These are phyloP conservation scores for Suillus ampliporus DNA, from an alignment of 768 basidiomycete species.

Conservation along the genomic window DNA sequence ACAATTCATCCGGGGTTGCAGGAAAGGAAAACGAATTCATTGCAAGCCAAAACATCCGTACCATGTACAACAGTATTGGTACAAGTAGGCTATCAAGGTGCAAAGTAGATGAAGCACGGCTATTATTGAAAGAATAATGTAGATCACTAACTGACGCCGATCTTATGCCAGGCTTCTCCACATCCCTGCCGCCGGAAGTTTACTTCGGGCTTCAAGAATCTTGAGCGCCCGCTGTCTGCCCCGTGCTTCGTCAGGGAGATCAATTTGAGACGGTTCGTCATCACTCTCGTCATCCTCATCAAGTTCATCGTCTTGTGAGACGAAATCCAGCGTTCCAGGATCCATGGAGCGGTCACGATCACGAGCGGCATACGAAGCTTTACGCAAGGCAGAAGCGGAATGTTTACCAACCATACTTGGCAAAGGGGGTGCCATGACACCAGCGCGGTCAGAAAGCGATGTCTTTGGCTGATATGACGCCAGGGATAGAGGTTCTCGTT, in stretches of 20 bases:
- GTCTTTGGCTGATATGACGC: constrained; percentile 65
- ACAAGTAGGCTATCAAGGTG: constrained; percentile 41
- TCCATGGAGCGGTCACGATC: constrained; percentile 68
- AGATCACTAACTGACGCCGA: constrained; percentile 21
- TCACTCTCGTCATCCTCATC: constrained; percentile 45
- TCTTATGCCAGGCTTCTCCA: constrained; percentile 75
- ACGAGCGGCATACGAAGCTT: constrained; percentile 69
- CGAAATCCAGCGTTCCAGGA: constrained; percentile 72
- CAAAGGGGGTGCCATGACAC: constrained; percentile 35
- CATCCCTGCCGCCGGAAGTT: constrained; percentile 75
- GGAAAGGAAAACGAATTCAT: constrained; percentile 23
- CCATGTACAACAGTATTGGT: constrained; percentile 15
- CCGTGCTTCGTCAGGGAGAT: constrained; percentile 40
- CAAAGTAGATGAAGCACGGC: constrained; percentile 36
- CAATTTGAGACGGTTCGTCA: constrained; percentile 27
- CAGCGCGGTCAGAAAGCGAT: constrained; percentile 45
- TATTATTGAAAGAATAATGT: constrained; percentile 40
- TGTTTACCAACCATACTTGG: constrained; percentile 21
- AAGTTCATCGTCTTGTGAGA: constrained; percentile 54
- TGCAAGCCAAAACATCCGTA: constrained; percentile 31
- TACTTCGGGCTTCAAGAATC: constrained; percentile 73
- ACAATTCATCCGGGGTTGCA: not conserved
- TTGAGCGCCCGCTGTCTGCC: constrained; percentile 65
- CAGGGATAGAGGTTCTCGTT: constrained; percentile 49
- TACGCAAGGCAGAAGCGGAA: constrained; percentile 56